Percentiles rank a stretch among this genome's conserved stretches.
phyloP scores from a whole-genome alignment of 2,329 filamentous ascomycete genomes.

The Clonostachys solani region DNA sequence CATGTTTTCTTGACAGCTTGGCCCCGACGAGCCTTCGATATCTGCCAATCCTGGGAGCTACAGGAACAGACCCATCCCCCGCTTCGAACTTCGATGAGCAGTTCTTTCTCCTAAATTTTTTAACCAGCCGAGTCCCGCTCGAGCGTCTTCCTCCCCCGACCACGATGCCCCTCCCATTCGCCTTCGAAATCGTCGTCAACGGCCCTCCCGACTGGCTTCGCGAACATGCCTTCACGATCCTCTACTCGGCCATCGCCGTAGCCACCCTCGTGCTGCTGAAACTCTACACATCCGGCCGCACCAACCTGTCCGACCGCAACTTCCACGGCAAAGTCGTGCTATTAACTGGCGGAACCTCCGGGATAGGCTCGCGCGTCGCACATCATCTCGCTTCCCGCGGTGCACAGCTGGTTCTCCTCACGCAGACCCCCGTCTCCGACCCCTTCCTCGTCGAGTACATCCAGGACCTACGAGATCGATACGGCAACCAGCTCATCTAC shows the following conservation, averaged over 20 bases:
- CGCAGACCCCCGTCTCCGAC: slow-evolving; percentile 75
- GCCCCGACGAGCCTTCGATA: too few relatives aligned
- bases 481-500: slow-evolving; percentile 84
- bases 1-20: too few relatives aligned
- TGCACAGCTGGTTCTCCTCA: slow-evolving; percentile 87
- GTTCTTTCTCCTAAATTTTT: too few relatives aligned
- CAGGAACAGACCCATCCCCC: too few relatives aligned
- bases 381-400: slow-evolving; percentile 73
- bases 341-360: slow-evolving; percentile 91
- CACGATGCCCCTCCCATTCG: slow-evolving; percentile 48
- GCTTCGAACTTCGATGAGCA: too few relatives aligned
- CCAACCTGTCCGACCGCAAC: slow-evolving; percentile 70
- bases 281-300: slow-evolving; percentile 70
- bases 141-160: not conserved
- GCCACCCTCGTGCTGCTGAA: slow-evolving; percentile 51
- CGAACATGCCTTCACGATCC: slow-evolving; percentile 34
- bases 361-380: slow-evolving; percentile 77
- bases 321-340: slow-evolving; percentile 95
- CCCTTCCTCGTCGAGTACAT: slow-evolving; percentile 91
- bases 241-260: slow-evolving; percentile 29
- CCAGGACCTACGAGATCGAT: slow-evolving; percentile 73
- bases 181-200: slow-evolving; percentile 39
- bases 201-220: slow-evolving; percentile 46
- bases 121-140: too few relatives aligned
- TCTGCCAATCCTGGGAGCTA: too few relatives aligned